Conservation (phyloP, 768 basidiomycete species). For the Crepidotus variabilis region DNA sequence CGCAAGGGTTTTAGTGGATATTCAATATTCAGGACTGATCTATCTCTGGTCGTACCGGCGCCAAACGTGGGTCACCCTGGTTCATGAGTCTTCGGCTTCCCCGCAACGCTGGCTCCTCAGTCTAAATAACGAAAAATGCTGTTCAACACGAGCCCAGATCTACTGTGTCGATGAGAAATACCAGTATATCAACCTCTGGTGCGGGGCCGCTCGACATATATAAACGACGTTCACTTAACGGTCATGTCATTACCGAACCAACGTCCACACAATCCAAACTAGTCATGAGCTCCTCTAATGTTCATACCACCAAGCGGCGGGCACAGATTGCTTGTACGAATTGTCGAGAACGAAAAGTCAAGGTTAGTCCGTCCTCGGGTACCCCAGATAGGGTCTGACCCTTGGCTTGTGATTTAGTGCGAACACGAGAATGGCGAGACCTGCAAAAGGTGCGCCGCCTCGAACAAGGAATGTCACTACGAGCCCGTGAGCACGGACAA, state of each 20-base stretch:
- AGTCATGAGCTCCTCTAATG: neutral
- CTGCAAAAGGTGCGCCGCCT: slow-evolving; percentile 40
- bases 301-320: slow-evolving; percentile 24
- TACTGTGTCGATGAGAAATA: neutral
- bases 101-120: neutral
- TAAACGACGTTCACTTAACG: neutral
- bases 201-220: neutral
- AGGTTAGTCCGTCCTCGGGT: slow-evolving; percentile 28
- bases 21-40: neutral
- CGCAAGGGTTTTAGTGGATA: neutral
- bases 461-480: slow-evolving; percentile 34
- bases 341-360: slow-evolving; percentile 55
- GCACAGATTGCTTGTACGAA: slow-evolving; percentile 50
- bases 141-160: neutral
- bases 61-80: neutral
- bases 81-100: neutral
- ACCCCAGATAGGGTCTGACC: neutral
- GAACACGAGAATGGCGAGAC: slow-evolving; percentile 21
- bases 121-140: neutral
- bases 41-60: neutral
- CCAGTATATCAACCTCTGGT: neutral
- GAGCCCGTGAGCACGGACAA: slow-evolving; percentile 30
- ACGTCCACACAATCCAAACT: neutral
- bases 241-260: neutral
- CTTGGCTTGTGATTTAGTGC: slow-evolving; percentile 20